Conservation (phyloP, 192 early-diverging fungal species). For the Thamnidium elegans region DNA sequence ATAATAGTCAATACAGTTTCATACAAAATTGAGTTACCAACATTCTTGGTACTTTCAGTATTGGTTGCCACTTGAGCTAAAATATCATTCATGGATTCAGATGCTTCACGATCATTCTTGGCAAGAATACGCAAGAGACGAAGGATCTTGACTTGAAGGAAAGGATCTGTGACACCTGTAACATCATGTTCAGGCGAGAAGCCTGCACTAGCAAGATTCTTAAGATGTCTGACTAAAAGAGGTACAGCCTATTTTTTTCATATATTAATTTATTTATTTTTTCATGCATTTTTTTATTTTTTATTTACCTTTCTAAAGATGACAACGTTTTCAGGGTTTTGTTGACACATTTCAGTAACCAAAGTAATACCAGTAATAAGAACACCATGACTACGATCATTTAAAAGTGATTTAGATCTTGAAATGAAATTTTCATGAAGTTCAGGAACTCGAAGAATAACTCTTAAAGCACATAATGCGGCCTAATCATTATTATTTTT, state of each 20-base stretch:
- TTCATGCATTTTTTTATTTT: not conserved
- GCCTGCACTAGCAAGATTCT: constrained; percentile 81
- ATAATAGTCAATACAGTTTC: constrained; percentile 97
- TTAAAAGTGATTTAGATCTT: constrained; percentile 69
- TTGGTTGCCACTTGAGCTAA: constrained; percentile 96
- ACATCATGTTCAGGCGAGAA: constrained; percentile 95
- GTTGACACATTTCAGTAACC: constrained; percentile 83
- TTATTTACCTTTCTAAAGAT: constrained; percentile 64
- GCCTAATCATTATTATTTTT: constrained; percentile 54
- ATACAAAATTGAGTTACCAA: constrained; percentile 96
- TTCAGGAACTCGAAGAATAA: constrained; percentile 92
- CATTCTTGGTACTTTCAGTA: constrained; percentile 93
- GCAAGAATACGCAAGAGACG: constrained; percentile 86
- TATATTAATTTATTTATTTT: not conserved
- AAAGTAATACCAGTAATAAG: constrained; percentile 88
- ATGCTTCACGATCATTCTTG: constrained; percentile 73
- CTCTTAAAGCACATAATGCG: constrained; percentile 86
- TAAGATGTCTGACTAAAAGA: constrained; percentile 81
- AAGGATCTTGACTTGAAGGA: constrained; percentile 92
- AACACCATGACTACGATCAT: constrained; percentile 95
- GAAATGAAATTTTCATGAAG: constrained; percentile 82
- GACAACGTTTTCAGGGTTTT: constrained; percentile 62
- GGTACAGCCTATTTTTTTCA: constrained; percentile 62
- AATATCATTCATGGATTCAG: constrained; percentile 95
- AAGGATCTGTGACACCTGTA: constrained; percentile 94